Evolutionary conservation across 768 basidiomycete genomes (phyloP).

Genomic region (Rhodotorula paludigena): DNA sequence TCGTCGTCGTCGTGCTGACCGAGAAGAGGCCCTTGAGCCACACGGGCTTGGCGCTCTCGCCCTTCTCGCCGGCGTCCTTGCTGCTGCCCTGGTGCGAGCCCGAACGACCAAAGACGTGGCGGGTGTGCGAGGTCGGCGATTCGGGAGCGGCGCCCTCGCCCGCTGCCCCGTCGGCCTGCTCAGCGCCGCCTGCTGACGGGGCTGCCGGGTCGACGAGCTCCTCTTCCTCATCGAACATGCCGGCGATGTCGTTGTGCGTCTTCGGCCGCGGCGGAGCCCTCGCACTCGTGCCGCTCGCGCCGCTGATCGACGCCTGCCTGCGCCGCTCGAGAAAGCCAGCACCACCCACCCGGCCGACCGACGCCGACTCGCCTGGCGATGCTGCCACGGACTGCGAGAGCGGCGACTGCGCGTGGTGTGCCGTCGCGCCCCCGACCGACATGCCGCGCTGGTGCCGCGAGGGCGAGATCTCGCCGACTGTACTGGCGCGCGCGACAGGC

Average conservation of each 20-base stretch:
- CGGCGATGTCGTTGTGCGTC: conserved; percentile 24
- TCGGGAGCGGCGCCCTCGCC: neutral
- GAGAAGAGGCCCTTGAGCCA: conserved; percentile 95
- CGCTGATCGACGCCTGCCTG: conserved; percentile 13
- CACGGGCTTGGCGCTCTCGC: conserved; percentile 83
- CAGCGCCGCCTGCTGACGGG: neutral
- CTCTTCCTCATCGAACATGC: conserved; percentile 34
- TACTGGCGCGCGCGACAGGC: conserved; percentile 25
- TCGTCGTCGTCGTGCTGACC: conserved; percentile 92
- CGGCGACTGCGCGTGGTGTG: neutral
- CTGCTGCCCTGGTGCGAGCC: neutral
- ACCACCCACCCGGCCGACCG: conserved; percentile 5
- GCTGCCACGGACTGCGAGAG: neutral
- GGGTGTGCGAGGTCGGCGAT: no score
- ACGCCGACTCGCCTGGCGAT: conserved; percentile 6
- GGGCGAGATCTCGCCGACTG: conserved; percentile 34
- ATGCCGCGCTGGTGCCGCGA: conserved; percentile 27
- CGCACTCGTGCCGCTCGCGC: neutral
- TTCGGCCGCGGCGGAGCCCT: conserved; percentile 13
- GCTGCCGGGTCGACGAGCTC: conserved; percentile 17
- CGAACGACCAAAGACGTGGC: neutral
- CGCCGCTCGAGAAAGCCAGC: conserved; percentile 27
- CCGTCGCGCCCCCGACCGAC: conserved; percentile 22
- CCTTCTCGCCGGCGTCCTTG: conserved; percentile 27
- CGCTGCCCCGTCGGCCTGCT: no score